Evolutionary conservation across 2,329 filamentous ascomycete genomes (phyloP).

Genomic region (Passalora sequoiae): DNA sequence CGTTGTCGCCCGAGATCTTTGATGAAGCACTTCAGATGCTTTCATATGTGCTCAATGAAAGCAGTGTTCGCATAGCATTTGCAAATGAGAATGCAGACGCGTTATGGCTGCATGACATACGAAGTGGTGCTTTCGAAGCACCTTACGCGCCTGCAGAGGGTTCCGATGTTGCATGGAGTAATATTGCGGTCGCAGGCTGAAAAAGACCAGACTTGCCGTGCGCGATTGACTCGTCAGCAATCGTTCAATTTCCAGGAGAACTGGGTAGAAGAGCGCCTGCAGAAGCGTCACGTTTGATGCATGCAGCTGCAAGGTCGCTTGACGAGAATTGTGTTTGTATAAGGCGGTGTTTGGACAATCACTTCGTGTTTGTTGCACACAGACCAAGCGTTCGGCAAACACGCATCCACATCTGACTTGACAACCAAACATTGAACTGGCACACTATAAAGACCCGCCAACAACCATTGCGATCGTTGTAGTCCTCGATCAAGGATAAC

Average conservation of each 20-base stretch:
- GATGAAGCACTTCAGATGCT: slow-evolving; percentile 66
- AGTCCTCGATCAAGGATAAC: background rate
- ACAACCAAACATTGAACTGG: slow-evolving; percentile 10
- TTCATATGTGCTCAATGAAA: slow-evolving; percentile 32
- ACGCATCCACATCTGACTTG: slow-evolving; percentile 1
- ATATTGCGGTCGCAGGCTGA: slow-evolving; percentile 13
- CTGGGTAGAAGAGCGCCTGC: too few relatives aligned
- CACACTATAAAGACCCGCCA: slow-evolving; percentile 6
- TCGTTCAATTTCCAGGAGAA: background rate
- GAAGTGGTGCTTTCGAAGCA: slow-evolving; percentile 11
- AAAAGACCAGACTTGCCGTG: background rate
- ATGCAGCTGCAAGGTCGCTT: background rate
- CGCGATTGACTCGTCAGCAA: background rate
- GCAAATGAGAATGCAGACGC: slow-evolving; percentile 66
- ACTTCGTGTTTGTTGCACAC: slow-evolving; percentile 11
- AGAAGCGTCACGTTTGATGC: background rate
- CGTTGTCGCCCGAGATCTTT: slow-evolving; percentile 63
- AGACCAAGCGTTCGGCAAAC: slow-evolving; percentile 8
- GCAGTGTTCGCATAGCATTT: slow-evolving; percentile 53
- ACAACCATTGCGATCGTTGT: slow-evolving; percentile 1
- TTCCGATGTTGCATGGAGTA: slow-evolving; percentile 1
- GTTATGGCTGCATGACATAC: slow-evolving; percentile 62
- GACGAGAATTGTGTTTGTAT: slow-evolving; percentile 11
- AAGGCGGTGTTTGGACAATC: slow-evolving; percentile 16
- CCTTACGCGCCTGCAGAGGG: slow-evolving; percentile 2